phyloP scores from a whole-genome alignment of 2,329 filamentous ascomycete genomes.

The Fusarium gaditjirri region DNA sequence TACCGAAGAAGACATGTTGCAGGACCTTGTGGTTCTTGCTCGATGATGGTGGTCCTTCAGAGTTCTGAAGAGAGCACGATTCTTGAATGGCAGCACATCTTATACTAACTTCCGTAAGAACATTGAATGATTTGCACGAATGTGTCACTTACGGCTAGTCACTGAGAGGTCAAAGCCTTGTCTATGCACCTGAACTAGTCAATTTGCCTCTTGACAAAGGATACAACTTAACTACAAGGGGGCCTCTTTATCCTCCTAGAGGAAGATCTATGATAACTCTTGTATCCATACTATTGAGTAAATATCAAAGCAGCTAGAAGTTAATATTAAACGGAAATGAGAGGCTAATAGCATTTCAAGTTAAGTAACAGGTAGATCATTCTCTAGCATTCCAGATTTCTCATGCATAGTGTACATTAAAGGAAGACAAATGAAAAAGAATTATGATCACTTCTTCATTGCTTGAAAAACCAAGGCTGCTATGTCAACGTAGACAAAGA shows the following conservation, averaged over 20 bases:
- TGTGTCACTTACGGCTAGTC: neutral
- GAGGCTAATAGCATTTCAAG: neutral
- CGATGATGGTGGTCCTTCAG: neutral
- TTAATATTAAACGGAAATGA: accelerated
- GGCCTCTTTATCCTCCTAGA: neutral
- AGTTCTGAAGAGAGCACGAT: no score
- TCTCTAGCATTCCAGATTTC: neutral
- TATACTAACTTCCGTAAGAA: neutral
- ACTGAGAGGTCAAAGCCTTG: neutral
- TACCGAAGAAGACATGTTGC: neutral
- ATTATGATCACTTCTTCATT: neutral
- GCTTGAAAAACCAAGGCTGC: neutral
- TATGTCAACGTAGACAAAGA: neutral
- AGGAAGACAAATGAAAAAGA: neutral
- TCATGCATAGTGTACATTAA: neutral
- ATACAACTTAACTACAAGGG: neutral
- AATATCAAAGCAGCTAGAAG: neutral
- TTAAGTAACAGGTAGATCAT: neutral
- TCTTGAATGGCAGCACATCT: neutral
- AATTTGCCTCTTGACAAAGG: neutral
- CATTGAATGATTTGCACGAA: neutral
- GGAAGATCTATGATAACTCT: no score
- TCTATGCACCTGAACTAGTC: neutral
- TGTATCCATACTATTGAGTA: no score
- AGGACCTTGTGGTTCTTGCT: neutral